Percentiles rank a stretch among this genome's conserved stretches.
phyloP scores from a whole-genome alignment of 345 rosid genomes.

The Murraya koenigii region DNA sequence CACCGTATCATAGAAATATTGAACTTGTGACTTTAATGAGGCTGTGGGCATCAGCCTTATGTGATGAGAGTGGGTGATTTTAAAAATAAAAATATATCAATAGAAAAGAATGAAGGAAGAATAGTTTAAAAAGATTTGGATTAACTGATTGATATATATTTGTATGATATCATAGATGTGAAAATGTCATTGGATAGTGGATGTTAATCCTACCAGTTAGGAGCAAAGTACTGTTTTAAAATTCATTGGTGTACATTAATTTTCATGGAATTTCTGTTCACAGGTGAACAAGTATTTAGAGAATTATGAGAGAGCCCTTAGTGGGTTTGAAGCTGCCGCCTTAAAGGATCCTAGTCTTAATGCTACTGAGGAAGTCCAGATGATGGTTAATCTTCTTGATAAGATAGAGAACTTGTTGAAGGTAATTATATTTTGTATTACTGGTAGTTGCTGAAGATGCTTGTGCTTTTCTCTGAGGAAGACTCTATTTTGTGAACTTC shows the following conservation, averaged over 20 bases:
- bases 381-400: conserved; percentile 57
- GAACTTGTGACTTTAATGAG: neutral
- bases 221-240: neutral
- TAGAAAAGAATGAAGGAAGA: neutral
- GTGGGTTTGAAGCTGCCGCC: conserved; percentile 72
- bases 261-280: conserved; percentile 15
- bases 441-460: neutral
- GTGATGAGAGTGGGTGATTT: neutral
- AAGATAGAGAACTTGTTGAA: conserved; percentile 49
- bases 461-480: neutral
- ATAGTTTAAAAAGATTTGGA: neutral
- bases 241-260: neutral
- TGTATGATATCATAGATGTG: neutral
- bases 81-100: neutral
- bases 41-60: neutral
- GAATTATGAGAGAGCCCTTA: conserved; percentile 74
- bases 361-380: conserved; percentile 59
- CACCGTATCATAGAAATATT: neutral
- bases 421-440: conserved; percentile 30
- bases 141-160: neutral
- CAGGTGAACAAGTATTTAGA: conserved; percentile 73
- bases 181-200: neutral
- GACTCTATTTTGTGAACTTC: neutral
- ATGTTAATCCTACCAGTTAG: neutral
- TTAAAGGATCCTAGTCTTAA: conserved; percentile 65